Evolutionary conservation across 2,329 filamentous ascomycete species (phyloP), one percentile per base, ranked within the genome.

Genomic region (Penicillium sp.): DNA sequence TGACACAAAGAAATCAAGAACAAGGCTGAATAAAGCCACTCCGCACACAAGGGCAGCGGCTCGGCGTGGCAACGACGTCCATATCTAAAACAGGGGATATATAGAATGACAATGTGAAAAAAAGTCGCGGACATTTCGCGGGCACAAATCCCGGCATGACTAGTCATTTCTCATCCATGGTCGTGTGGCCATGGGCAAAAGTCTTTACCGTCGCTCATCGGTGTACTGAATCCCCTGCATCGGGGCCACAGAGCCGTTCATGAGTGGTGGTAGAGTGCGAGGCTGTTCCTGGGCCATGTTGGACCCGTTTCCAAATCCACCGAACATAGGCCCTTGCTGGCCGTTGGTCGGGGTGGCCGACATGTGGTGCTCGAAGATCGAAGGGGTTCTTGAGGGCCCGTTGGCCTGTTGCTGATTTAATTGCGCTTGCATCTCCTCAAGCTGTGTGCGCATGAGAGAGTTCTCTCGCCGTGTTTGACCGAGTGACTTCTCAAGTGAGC

Each of bases 171-270:
- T 63, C 61, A 60, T 63, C 59, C 56, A 49, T 51, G 42, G 45
- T 33, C 42, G 38, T 44, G 36, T 44, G 36, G 36, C 18, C 43
- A 43, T 42, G 42, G 42, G 28, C 24, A 34, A 18, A 26, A 44
- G 51, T 3, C 16, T 36, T 41, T 70, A 76, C 52, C 76, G 72
- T 54, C 74, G 68, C 49, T 76, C 76, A 51, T 78, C 75, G n/a
- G 72, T 73, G 62, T 79, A 79, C 58, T 79, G 76, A 38, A 79
- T 73, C 15, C 77, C 77, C 64, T 79, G 77, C 77, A 79, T 79
- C 12, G 72, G 70, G 15, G 73, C 73, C 21, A 67, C 62, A 2
- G 72, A 69, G 8, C 72, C 73, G 59, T 76, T 78, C 63, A 76
- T 71, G 15, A 79, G 63, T 4, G 76, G 76, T 38, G 76, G 76